Evolutionary conservation across 495 filamentous ascomycete species (phyloP), one percentile per base, ranked within the genome.

Genomic region (Penicillium daleae): DNA sequence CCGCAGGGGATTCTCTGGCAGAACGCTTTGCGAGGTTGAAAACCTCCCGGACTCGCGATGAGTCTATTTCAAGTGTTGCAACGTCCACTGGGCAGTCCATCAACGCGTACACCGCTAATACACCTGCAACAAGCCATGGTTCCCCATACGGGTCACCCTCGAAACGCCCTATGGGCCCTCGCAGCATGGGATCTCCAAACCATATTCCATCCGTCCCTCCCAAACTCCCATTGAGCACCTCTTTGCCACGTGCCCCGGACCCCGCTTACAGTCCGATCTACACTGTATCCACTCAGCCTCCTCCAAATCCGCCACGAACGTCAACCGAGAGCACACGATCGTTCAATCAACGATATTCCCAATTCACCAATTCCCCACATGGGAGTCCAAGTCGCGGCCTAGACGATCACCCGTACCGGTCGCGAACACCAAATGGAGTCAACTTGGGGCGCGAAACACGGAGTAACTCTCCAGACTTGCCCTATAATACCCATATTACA

Each of bases 221-320:
- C 1, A 86, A 88, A 52, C 67, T 87, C 9, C 83, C 84, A 17
- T 67, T 91, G 4, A 78, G 85, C 59, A 82, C 77, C 27, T 78
- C 82, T 4, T 80, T 97, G 66, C 93, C 93, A 24, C 87, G 88
- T 71, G 78, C 89, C 13, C 93, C 93, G 17, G 92, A 89, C 69
- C 92, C 92, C 13, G 88, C 94, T 10, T 97, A 97, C 66, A 94
- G 88, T 66, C 93, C 93, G 39, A 75, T 79, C 60, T 76, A 71
- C 68, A 76, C 78, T 0, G 74, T 75, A 64, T 81, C 78, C 19
- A 73, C 78, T 0, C 78, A 80, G 35, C 69, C 71, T 9, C 78
- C 74, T 19, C 71, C 76, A 2, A 81, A 85, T 58, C 84, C 84
- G 1, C 86, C 86, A 6, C 63, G 78, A 50, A 79, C 78, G 2